phyloP scores from a whole-genome alignment of 805 yeast species.

The Soucietia sequanensis region DNA sequence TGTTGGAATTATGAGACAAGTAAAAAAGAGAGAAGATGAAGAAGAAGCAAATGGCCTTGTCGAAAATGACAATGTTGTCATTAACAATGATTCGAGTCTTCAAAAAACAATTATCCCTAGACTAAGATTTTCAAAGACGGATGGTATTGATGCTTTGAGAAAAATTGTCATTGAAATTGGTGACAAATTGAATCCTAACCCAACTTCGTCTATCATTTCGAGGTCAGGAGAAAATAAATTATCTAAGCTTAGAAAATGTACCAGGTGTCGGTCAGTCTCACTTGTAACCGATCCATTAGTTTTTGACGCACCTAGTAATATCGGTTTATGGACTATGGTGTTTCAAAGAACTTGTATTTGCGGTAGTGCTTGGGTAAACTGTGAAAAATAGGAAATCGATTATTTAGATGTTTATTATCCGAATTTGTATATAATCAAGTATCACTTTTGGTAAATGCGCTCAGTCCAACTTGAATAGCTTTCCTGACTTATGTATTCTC shows the following conservation, averaged over 20 bases:
- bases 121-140: slow-evolving; percentile 17
- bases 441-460: too few relatives aligned
- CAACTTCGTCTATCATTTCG: not conserved
- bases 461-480: too few relatives aligned
- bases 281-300: slow-evolving; percentile 38
- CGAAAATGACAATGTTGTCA: not conserved
- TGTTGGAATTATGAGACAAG: slow-evolving; percentile 22
- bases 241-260: slow-evolving; percentile 31
- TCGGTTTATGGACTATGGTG: slow-evolving; percentile 57
- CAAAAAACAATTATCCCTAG: slow-evolving; percentile 15
- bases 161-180: slow-evolving; percentile 27
- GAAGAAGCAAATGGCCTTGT: not conserved
- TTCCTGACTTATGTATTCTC: too few relatives aligned
- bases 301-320: slow-evolving; percentile 28
- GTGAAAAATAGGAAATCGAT: not conserved
- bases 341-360: slow-evolving; percentile 75
- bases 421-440: not conserved
- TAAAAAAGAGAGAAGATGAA: slow-evolving; percentile 11
- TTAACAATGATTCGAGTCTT: slow-evolving; percentile 3
- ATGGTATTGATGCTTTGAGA: slow-evolving; percentile 37
- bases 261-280: slow-evolving; percentile 43
- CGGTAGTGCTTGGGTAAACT: slow-evolving; percentile 71
- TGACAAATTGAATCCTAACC: slow-evolving; percentile 4
- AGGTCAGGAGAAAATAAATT: not conserved
- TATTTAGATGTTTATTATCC: not conserved